These are phyloP conservation scores for Mycena kentingensis DNA, from an alignment of 768 basidiomycete species.

Conservation along the genomic window DNA sequence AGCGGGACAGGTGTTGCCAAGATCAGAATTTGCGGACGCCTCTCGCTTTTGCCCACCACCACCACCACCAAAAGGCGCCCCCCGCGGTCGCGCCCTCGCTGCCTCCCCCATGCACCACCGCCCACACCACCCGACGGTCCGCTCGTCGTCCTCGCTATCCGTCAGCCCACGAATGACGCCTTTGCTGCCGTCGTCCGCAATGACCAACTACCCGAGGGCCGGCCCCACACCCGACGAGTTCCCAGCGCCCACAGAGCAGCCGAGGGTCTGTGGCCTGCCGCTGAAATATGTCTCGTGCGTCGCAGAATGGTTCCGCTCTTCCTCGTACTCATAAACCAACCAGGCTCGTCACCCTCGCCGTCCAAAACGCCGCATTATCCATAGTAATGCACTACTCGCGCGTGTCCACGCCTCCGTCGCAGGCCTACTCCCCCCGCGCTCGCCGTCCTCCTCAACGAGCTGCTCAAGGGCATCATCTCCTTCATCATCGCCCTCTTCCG, in stretches of 20 bases:
- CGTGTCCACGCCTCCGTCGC: slow-evolving; percentile 73
- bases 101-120: slow-evolving; percentile 63
- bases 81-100: too few species aligned
- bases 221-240: slow-evolving; percentile 35
- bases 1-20: too few species aligned
- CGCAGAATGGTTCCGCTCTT: slow-evolving; percentile 3
- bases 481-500: slow-evolving; percentile 77
- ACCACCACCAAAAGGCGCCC: too few species aligned
- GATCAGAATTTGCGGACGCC: too few species aligned
- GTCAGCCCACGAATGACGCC: slow-evolving; percentile 50
- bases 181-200: slow-evolving; percentile 50
- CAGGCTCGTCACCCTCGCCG: slow-evolving; percentile 82
- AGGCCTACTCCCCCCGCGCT: slow-evolving; percentile 91
- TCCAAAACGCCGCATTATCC: slow-evolving; percentile 93
- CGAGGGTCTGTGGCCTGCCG: slow-evolving; percentile 69
- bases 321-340: slow-evolving; percentile 11
- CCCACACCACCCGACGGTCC: slow-evolving; percentile 53
- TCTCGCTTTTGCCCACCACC: too few species aligned
- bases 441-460: slow-evolving; percentile 92
- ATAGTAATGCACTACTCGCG: slow-evolving; percentile 99
- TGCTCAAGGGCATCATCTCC: slow-evolving; percentile 92
- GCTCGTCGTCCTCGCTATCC: slow-evolving; percentile 47
- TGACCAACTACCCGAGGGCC: slow-evolving; percentile 45
- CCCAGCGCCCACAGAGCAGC: slow-evolving; percentile 32
- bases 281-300: slow-evolving; percentile 83